Percentiles rank a stretch among this genome's conserved stretches.
Evolutionary conservation across 2,329 filamentous ascomycete species (phyloP).

Genomic region (Venturiaceae sp.): DNA sequence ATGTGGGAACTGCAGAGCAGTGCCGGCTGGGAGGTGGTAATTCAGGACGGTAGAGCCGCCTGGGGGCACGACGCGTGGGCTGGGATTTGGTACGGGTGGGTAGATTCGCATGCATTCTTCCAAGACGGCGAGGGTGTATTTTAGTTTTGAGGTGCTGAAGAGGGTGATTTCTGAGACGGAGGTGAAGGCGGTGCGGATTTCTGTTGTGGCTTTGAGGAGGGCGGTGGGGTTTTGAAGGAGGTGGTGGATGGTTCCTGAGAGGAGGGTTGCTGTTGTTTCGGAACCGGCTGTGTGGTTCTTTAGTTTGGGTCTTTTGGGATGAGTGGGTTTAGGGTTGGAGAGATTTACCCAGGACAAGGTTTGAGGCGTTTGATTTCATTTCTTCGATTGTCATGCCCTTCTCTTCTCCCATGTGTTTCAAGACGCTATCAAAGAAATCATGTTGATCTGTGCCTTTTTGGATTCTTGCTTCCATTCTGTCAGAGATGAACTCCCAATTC

Average conservation of each 20-base stretch:
- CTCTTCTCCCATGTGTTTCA: slow-evolving; percentile 17
- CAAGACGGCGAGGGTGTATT: slow-evolving; percentile 7
- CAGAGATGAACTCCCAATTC: too few species aligned
- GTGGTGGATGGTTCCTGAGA: slow-evolving; percentile 27
- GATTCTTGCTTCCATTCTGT: neutral
- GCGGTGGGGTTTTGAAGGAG: slow-evolving; percentile 19
- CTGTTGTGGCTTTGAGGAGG: slow-evolving; percentile 18
- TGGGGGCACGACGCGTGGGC: slow-evolving; percentile 16
- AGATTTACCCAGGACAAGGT: slow-evolving; percentile 24
- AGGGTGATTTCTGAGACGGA: slow-evolving; percentile 21
- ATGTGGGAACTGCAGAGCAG: slow-evolving; percentile 7
- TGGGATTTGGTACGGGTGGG: slow-evolving; percentile 12
- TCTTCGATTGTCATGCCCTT: slow-evolving; percentile 17
- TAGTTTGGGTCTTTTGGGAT: neutral
- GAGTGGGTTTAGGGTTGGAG: neutral
- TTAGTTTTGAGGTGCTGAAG: slow-evolving; percentile 13
- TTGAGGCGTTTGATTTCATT: slow-evolving; percentile 26
- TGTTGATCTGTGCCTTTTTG: neutral
- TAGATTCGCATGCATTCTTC: slow-evolving; percentile 6
- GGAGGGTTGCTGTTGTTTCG: slow-evolving; percentile 33
- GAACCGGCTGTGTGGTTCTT: slow-evolving; percentile 22
- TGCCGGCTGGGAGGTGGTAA: slow-evolving; percentile 18
- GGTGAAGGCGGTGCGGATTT: slow-evolving; percentile 18
- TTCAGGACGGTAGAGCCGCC: slow-evolving; percentile 19
- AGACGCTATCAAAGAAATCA: neutral